phyloP scores from a whole-genome alignment of 768 basidiomycete species.

The Strobilomyces dryophilus region DNA sequence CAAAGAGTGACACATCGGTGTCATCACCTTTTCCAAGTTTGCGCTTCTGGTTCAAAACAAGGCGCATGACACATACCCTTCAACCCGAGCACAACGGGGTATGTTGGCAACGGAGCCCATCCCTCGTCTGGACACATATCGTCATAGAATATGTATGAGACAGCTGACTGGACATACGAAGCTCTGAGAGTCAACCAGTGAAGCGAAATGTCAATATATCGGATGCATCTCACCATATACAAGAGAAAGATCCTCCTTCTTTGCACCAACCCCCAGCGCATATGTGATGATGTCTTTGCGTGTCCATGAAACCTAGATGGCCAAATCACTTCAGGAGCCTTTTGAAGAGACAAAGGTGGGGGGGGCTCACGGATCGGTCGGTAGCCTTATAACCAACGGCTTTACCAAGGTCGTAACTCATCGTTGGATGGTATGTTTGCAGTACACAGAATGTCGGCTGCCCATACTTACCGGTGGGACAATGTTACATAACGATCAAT shows the following conservation, averaged over 20 bases:
- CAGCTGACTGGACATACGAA: conserved; percentile 35
- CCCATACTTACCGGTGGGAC: background rate
- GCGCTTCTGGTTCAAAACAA: background rate
- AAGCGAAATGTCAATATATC: background rate
- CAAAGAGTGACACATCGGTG: conserved; percentile 69
- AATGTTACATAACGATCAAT: background rate
- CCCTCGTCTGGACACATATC: conserved; percentile 43
- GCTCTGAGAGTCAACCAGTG: conserved; percentile 35
- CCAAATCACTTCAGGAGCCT: background rate
- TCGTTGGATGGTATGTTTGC: too few species aligned
- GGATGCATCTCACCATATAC: conserved; percentile 56
- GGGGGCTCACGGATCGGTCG: conserved; percentile 48
- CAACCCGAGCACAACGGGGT: conserved; percentile 72
- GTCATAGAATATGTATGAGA: background rate
- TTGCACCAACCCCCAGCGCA: conserved; percentile 78
- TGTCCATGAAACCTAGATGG: conserved; percentile 71
- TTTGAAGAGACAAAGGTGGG: background rate
- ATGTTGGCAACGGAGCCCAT: conserved; percentile 80
- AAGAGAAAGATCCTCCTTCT: conserved; percentile 62
- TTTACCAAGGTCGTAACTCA: conserved; percentile 48
- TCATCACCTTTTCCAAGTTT: conserved; percentile 39
- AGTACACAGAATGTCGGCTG: too few species aligned
- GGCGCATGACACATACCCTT: conserved; percentile 43
- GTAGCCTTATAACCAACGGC: conserved; percentile 57
- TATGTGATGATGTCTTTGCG: conserved; percentile 79